phyloP scores from a whole-genome alignment of 495 filamentous ascomycete genomes.

The Penicillium ochrochloron region DNA sequence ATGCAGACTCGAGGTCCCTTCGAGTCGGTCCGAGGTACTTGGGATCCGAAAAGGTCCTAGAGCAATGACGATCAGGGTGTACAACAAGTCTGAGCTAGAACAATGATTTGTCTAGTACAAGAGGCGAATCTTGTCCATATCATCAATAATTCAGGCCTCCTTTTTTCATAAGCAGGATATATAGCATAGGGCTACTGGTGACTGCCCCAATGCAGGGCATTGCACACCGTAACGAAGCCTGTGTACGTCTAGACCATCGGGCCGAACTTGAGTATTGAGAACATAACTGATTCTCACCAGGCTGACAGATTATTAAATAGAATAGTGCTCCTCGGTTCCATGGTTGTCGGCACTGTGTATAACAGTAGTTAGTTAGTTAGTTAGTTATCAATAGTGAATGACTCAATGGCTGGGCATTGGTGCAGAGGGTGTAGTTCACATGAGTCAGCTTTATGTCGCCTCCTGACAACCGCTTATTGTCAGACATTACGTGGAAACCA shows the following conservation, averaged over 20 bases:
- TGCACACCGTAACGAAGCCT: not conserved
- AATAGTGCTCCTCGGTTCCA: not conserved
- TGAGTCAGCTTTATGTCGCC: not conserved
- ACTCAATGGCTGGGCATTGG: not conserved
- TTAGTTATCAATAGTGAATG: not conserved
- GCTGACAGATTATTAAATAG: not conserved
- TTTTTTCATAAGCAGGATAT: not conserved
- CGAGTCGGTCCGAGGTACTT: slow-evolving; percentile 1
- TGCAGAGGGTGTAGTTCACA: no score
- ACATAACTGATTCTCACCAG: not conserved
- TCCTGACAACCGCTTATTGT: not conserved
- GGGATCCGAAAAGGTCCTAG: not conserved
- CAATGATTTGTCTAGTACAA: not conserved
- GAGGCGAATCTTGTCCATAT: not conserved
- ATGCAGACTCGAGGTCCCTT: not conserved
- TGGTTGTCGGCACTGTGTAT: not conserved
- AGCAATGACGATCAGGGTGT: not conserved
- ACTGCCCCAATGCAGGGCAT: not conserved
- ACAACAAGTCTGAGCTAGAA: not conserved
- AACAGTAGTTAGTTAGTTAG: not conserved
- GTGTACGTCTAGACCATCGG: not conserved
- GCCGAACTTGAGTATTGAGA: not conserved
- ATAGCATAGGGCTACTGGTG: not conserved
- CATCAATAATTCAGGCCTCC: not conserved
- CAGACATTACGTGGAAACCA: not conserved